These are phyloP conservation scores for Trapa incisa DNA, from an alignment of 345 rosid genomes.

Conservation along the genomic window DNA sequence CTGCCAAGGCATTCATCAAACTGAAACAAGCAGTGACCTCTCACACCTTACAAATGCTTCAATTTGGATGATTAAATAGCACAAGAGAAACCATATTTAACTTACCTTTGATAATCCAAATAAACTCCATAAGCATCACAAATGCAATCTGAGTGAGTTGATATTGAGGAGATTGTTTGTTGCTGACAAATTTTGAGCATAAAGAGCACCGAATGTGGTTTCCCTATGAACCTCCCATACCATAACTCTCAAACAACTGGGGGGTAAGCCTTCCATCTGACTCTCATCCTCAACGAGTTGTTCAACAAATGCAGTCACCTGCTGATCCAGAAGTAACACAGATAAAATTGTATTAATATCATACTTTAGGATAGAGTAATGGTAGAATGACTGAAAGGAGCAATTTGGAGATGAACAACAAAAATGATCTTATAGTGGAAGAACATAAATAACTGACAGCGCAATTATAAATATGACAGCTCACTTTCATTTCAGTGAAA, in stretches of 20 bases:
- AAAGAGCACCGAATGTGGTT: slow-evolving; percentile 19
- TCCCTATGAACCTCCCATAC: slow-evolving; percentile 31
- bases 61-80: not conserved
- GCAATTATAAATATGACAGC: not conserved
- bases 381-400: not conserved
- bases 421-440: not conserved
- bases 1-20: too few relatives aligned
- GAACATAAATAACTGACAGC: not conserved
- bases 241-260: slow-evolving; percentile 38
- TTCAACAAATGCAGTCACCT: slow-evolving; percentile 41
- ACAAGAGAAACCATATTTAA: not conserved
- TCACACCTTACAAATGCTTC: not conserved
- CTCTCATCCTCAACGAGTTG: slow-evolving; percentile 64
- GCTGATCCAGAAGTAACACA: slow-evolving; percentile 7
- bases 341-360: not conserved
- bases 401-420: not conserved
- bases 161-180: slow-evolving; percentile 30
- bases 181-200: slow-evolving; percentile 34
- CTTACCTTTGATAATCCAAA: not conserved
- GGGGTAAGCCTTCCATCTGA: slow-evolving; percentile 50
- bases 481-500: not conserved
- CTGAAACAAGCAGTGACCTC: too few relatives aligned
- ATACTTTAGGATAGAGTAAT: not conserved
- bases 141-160: slow-evolving; percentile 18
- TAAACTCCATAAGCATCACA: not conserved